Percentiles rank a stretch among this genome's conserved stretches.
Conservation (phyloP, 116 monocot genomes). For the Cymodocea nodosa region DNA sequence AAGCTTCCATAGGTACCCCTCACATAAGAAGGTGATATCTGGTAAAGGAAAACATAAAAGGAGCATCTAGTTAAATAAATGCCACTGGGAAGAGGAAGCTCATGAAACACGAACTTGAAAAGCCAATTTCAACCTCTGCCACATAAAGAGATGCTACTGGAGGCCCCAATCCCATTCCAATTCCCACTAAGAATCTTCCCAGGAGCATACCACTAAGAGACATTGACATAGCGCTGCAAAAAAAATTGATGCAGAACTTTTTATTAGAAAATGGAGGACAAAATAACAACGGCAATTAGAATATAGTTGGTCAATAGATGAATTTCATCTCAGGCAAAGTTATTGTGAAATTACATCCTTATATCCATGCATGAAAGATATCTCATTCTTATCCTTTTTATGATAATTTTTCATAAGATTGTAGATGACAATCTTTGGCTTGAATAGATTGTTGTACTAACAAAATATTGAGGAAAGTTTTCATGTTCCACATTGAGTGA, state of each 20-base stretch:
- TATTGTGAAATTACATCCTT: no score
- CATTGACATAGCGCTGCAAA: constrained; percentile 63
- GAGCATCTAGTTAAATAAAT: background rate
- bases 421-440: no score
- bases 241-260: background rate
- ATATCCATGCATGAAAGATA: no score
- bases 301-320: no score
- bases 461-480: no score
- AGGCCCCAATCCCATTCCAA: constrained; percentile 91
- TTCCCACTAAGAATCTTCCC: constrained; percentile 95
- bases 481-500: no score
- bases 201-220: constrained; percentile 75
- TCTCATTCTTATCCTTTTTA: no score
- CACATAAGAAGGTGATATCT: constrained; percentile 92
- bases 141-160: constrained; percentile 91
- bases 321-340: no score
- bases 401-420: no score
- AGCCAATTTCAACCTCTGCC: constrained; percentile 51
- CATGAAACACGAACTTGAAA: background rate
- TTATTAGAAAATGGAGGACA: background rate
- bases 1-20: constrained; percentile 98
- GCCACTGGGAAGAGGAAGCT: background rate
- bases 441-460: no score
- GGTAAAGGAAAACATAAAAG: background rate
- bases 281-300: background rate